Evolutionary conservation across 2,329 filamentous ascomycete species (phyloP), one percentile per base, ranked within the genome.

Genomic region (Hawksworthiomyces lignivorus): DNA sequence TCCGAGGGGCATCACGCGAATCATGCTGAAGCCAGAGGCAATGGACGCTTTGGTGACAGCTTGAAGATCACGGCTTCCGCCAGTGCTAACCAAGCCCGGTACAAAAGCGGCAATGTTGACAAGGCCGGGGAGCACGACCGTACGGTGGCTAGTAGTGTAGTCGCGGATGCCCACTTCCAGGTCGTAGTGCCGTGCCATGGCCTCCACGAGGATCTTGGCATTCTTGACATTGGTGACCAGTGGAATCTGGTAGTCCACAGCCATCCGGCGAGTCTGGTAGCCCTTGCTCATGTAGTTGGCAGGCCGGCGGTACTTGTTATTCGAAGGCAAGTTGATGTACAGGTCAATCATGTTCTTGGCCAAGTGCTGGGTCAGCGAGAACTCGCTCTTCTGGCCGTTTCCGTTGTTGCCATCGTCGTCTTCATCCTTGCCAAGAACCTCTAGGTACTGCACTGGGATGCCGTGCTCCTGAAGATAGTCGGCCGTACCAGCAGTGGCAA

Each of bases 161-260:
- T 98, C 92, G 43, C 89, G 80, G 50, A 80, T 82, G 58, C 80
- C 78, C 44, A 98, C 80, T 28, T 86, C 80, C 41, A 98, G 73
- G 52, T 89, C 81, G 58, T 87, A 95, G 61, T 94, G 84, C 45
- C 90, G 82, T 43, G 88, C 82, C 50, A 98, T 86, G 18, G 90
- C 92, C 67, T 98, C 92, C 40, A 98, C 83, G 39, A 98, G 68
- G 46, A 98, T 87, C 74, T 97, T 98, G 46, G 92, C 92, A 59
- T 96, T 97, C 77, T 98, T 98, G 63, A 98, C 92, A 56, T 98
- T 98, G 42, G 92, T 98, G 15, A 98, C 90, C 47, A 98, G 71
- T 45, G 92, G 92, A 41, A 92, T 94, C 68, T 97, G 90, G 68
- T 96, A 80, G 65, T 96, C 92, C 31, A 98, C 92, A 27, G 92